Percentiles rank a stretch among this genome's conserved stretches.
These are phyloP conservation scores for Chaetomium olivaceum DNA, from an alignment of 2,329 filamentous ascomycete species.

Conservation along the genomic window DNA sequence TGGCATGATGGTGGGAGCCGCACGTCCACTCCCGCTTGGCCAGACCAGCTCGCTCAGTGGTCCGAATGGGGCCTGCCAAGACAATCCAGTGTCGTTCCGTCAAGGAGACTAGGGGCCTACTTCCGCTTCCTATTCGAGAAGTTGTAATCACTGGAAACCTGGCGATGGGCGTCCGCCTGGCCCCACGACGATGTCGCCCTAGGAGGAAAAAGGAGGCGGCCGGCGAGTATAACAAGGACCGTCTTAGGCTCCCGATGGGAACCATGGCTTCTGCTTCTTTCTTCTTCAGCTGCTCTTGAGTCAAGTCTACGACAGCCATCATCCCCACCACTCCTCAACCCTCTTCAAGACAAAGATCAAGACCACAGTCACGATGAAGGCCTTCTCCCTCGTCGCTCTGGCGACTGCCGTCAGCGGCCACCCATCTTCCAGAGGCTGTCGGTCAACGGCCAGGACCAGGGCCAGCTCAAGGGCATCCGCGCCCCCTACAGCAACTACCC, in stretches of 20 bases:
- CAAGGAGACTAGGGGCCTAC: constrained; percentile 23
- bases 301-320: not conserved
- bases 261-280: not conserved
- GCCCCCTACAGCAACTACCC: constrained; percentile 52
- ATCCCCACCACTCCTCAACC: not conserved
- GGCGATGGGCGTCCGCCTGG: constrained; percentile 8
- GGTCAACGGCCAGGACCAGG: constrained; percentile 51
- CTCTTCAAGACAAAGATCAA: not conserved
- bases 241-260: not conserved
- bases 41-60: not conserved
- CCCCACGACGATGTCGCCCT: not conserved
- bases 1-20: constrained; percentile 6
- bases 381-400: constrained; percentile 27
- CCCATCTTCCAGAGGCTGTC: constrained; percentile 43
- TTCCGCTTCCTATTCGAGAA: constrained; percentile 25
- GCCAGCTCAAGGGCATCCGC: constrained; percentile 51
- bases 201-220: not conserved
- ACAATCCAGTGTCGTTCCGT: constrained; percentile 17
- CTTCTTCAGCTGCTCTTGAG: not conserved
- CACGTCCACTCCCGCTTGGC: constrained; percentile 1
- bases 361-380: constrained; percentile 28
- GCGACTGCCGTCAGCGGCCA: constrained; percentile 31
- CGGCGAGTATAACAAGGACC: not conserved
- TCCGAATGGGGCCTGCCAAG: constrained; percentile 22
- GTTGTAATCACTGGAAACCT: constrained; percentile 1